These are phyloP conservation scores for Cryptococcus amylolentus DNA, from an alignment of 1,284 basidiomycete genomes.

Conservation along the genomic window DNA sequence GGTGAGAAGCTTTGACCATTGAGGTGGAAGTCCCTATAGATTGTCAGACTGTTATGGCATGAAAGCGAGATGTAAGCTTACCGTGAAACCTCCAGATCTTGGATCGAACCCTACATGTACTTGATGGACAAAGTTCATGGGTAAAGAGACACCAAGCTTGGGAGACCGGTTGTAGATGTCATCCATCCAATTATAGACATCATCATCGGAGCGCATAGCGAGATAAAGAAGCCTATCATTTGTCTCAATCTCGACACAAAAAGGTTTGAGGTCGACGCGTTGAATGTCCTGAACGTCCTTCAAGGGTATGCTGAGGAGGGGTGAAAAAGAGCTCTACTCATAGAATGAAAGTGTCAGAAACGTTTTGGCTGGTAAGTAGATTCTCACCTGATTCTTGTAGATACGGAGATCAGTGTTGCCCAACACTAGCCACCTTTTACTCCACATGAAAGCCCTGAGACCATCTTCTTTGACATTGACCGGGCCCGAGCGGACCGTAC, in stretches of 20 bases:
- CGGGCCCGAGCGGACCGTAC: conserved; percentile 52
- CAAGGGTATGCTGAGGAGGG: conserved; percentile 49
- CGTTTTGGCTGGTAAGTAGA: too few species aligned
- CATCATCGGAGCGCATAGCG: conserved; percentile 80
- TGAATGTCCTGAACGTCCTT: conserved; percentile 82
- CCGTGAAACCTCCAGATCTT: conserved; percentile 86
- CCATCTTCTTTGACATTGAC: conserved; percentile 87
- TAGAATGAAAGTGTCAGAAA: not conserved
- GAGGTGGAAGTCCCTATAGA: conserved; percentile 82
- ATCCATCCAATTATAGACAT: conserved; percentile 94
- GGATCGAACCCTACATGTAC: conserved; percentile 98
- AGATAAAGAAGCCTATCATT: conserved; percentile 59
- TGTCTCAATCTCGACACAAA: conserved; percentile 80
- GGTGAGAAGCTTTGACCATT: conserved; percentile 93
- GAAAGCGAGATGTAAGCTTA: conserved; percentile 45
- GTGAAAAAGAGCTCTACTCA: conserved; percentile 34
- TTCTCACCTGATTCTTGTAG: conserved; percentile 85
- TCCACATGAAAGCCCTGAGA: conserved; percentile 87
- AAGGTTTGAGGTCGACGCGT: conserved; percentile 87
- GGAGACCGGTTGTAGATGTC: conserved; percentile 91
- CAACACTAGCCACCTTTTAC: conserved; percentile 83
- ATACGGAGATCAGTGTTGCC: conserved; percentile 76
- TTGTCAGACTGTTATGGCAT: not conserved
- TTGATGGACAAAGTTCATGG: conserved; percentile 96
- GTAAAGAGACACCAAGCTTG: conserved; percentile 86